Conservation (phyloP, 169 alveolate species). For the Plasmodium relictum region DNA sequence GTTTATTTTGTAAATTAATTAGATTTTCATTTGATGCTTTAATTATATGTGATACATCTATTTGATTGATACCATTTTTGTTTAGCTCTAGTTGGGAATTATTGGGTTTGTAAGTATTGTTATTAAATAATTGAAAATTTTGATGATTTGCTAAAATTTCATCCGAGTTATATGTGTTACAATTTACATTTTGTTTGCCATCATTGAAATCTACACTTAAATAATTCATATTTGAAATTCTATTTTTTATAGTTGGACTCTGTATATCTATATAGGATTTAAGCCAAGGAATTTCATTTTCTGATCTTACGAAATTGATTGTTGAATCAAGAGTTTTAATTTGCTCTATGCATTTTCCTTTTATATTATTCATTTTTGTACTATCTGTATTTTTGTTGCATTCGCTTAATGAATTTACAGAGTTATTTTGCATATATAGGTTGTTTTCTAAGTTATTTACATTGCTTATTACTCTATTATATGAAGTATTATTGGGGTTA, state of each 20-base stretch:
- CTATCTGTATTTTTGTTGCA: constrained; percentile 1
- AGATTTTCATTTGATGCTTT: constrained; percentile 46
- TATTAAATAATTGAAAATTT: too few relatives aligned
- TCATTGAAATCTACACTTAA: not conserved
- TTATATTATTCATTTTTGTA: not conserved
- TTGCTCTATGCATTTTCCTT: constrained; percentile 16
- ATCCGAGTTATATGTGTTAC: not conserved
- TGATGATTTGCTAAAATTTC: too few relatives aligned
- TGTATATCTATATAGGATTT: constrained; percentile 20
- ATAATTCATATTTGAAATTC: not conserved
- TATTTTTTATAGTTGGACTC: constrained; percentile 6
- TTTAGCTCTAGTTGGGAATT: constrained; percentile 3
- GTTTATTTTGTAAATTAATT: constrained; percentile 48
- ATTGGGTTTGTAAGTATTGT: constrained; percentile 1
- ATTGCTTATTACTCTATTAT: constrained; percentile 1
- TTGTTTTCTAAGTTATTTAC: constrained; percentile 13
- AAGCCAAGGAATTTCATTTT: constrained; percentile 10
- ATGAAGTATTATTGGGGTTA: constrained; percentile 17
- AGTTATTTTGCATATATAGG: not conserved
- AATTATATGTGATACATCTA: constrained; percentile 25
- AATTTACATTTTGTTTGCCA: not conserved
- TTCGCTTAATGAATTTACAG: constrained; percentile 1
- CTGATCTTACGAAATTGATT: constrained; percentile 9
- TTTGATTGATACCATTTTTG: not conserved
- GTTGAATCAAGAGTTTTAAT: constrained; percentile 11